A percentile compares a stretch with the other conserved stretches of the same genome.
phyloP scores from a whole-genome alignment of 768 basidiomycete genomes.

The Cytidiella melzeri region DNA sequence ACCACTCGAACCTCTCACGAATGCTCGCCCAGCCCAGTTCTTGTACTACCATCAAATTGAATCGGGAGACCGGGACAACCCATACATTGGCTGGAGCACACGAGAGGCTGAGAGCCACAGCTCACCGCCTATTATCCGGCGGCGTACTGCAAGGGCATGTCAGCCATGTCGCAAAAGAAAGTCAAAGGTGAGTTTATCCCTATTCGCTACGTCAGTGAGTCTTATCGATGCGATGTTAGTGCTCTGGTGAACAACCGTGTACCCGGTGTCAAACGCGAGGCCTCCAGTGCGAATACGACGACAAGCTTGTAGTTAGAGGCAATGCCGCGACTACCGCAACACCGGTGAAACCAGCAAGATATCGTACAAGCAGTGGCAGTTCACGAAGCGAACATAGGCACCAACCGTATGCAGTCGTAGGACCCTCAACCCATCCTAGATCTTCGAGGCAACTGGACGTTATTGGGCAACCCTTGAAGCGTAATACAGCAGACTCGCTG shows the following conservation, averaged over 20 bases:
- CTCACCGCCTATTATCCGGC: slow-evolving; percentile 10
- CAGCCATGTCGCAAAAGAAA: slow-evolving; percentile 53
- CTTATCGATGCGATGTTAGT: slow-evolving; percentile 28
- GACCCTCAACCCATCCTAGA: background rate
- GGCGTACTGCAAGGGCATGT: slow-evolving; percentile 43
- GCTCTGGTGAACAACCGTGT: slow-evolving; percentile 54
- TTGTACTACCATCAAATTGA: slow-evolving; percentile 6
- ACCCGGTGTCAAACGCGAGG: slow-evolving; percentile 43
- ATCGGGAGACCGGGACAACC: background rate
- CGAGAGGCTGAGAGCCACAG: background rate
- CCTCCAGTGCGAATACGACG: slow-evolving; percentile 45
- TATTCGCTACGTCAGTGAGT: background rate
- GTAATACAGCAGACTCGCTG: too few relatives aligned
- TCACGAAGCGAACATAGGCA: background rate
- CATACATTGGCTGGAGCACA: slow-evolving; percentile 8
- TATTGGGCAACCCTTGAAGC: background rate
- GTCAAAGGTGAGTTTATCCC: slow-evolving; percentile 39
- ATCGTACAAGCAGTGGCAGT: background rate
- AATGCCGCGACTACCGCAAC: background rate
- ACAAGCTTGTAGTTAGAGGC: background rate
- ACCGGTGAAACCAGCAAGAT: too few relatives aligned
- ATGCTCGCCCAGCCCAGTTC: background rate
- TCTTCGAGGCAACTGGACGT: background rate
- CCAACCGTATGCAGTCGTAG: background rate
- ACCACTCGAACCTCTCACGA: background rate